Base-by-base conservation (phyloP, 345 rosid species). In the Populus alba region DNA sequence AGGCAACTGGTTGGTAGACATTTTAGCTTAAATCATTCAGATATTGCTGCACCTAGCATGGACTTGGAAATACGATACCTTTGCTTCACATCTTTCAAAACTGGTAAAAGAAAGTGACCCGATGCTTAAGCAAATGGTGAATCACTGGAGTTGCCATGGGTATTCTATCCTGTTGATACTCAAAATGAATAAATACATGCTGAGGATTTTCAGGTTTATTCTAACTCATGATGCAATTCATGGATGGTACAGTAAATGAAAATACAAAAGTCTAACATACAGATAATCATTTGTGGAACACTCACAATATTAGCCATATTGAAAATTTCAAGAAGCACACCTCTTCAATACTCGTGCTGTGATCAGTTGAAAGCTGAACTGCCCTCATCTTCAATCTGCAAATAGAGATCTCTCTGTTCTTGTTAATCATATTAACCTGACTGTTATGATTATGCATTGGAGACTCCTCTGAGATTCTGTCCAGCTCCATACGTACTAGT, bases 391-490 rank as follows among this genome's bases (percentile, higher is more conserved):
- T 93, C 83, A 95, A 83, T 82, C 95, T 85, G 85, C 92, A 95
- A 49, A 90, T 79, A 23, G 97, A 88, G 51, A 95, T 90, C 88
- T 95, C 98, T 79, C 92, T 88, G 70, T 90, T 92, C 86, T 92
- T 95, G 87, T 93, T 93, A 72, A 90, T 80, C 81, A 90, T 85
- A 72, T 86, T 89, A 72, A 91, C 88, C 80, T 87, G 97, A 87
- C 87, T 86, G 55, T 87, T 88, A 68, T 80, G 97, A 71, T 86
- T 89, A 81, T 91, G 98, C 89, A 93, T 88, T 7, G 98, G 98
- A 71, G 98, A 95, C 86, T 95, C 98, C 80, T 95, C 98, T 22
- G 98, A 95, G 78, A 95, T 95, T 85, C 97, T 91, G 81, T 93
- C 97, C 78, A 95, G 91, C 88, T 93, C 98, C 95, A 95, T 90